A percentile compares a stretch with the other conserved stretches of the same genome.
phyloP scores from a whole-genome alignment of 176 grass and related monocot species.

The Bromus sterilis region DNA sequence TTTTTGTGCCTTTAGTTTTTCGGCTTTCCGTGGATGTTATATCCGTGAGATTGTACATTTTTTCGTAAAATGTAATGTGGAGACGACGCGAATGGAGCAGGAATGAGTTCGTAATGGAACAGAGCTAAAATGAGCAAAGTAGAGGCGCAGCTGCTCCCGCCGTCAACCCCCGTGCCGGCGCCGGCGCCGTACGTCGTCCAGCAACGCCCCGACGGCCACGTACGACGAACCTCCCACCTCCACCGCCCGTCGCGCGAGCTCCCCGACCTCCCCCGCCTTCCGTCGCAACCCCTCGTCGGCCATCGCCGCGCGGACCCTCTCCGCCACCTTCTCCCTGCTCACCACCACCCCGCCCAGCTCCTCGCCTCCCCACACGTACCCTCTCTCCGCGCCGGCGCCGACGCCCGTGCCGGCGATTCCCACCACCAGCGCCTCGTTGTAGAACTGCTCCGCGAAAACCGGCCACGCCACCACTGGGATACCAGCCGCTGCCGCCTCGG shows the following conservation, averaged over 20 bases:
- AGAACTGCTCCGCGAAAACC: constrained; percentile 61
- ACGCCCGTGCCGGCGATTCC: constrained; percentile 29
- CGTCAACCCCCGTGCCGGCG: background rate
- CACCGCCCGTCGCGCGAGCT: constrained; percentile 15
- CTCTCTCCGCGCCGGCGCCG: constrained; percentile 28
- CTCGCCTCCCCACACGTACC: constrained; percentile 60
- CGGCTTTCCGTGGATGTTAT: too few species aligned
- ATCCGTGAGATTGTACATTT: too few species aligned
- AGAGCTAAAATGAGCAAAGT: background rate
- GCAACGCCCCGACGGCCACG: constrained; percentile 28
- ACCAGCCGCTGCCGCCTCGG: constrained; percentile 37
- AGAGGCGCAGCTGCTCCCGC: background rate
- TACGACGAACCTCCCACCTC: constrained; percentile 42
- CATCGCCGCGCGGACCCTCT: constrained; percentile 27
- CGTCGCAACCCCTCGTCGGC: constrained; percentile 11
- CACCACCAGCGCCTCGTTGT: constrained; percentile 62
- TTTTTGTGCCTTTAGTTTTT: background rate
- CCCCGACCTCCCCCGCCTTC: constrained; percentile 18
- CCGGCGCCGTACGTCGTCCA: constrained; percentile 30
- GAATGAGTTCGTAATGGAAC: background rate
- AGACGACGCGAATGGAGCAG: background rate
- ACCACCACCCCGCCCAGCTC: constrained; percentile 34
- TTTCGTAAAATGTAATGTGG: background rate
- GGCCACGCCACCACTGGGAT: constrained; percentile 51
- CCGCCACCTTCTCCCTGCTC: constrained; percentile 32